Evolutionary conservation across 768 basidiomycete genomes (phyloP).

Genomic region (Russula emetica): DNA sequence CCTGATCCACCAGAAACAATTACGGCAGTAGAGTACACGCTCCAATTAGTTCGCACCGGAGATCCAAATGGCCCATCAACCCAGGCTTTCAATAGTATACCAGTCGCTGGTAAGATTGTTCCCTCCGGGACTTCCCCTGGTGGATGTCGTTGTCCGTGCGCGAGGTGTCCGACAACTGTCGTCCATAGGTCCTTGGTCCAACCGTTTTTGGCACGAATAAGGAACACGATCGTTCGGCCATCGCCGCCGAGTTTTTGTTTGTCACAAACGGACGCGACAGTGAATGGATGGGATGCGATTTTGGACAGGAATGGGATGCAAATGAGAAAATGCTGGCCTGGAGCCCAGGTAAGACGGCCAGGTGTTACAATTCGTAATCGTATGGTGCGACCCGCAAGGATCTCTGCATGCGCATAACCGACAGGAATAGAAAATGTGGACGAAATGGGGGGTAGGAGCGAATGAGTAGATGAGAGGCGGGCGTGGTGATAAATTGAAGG

Average conservation of each 20-base stretch:
- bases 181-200: constrained; percentile 68
- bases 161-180: constrained; percentile 40
- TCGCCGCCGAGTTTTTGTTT: constrained; percentile 41
- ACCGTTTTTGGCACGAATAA: constrained; percentile 65
- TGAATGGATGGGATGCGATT: constrained; percentile 69
- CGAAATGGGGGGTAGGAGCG: constrained; percentile 18
- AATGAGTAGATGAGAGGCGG: constrained; percentile 9
- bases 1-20: constrained; percentile 73
- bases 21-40: constrained; percentile 51
- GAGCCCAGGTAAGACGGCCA: constrained; percentile 57
- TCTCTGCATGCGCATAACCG: constrained; percentile 64
- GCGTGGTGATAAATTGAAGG: constrained; percentile 3
- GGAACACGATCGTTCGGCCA: constrained; percentile 56
- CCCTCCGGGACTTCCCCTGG: constrained; percentile 35
- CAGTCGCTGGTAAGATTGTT: constrained; percentile 38
- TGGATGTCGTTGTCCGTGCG: constrained; percentile 32
- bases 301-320: constrained; percentile 59
- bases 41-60: constrained; percentile 55
- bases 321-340: constrained; percentile 76
- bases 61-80: constrained; percentile 73
- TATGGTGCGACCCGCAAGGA: constrained; percentile 65
- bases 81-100: constrained; percentile 51
- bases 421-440: constrained; percentile 48
- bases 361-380: constrained; percentile 62
- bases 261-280: constrained; percentile 58